These are phyloP conservation scores for Mycosarcoma mackinlayi DNA, from an alignment of 1,284 basidiomycete genomes.

Conservation along the genomic window DNA sequence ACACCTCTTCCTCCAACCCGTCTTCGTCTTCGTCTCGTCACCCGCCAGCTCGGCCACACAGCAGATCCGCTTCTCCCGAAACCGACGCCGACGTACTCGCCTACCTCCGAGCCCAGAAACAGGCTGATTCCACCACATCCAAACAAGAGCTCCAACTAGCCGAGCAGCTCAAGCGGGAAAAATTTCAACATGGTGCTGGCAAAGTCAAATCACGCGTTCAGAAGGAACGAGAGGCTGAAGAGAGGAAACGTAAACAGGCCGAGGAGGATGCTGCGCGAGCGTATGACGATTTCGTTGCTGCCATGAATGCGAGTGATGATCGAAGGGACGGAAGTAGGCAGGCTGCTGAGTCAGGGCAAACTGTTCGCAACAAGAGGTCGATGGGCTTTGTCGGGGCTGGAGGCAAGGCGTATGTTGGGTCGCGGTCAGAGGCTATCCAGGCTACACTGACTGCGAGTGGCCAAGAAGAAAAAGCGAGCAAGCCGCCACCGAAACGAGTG, in stretches of 20 bases:
- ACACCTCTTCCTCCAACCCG: neutral
- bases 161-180: conserved; percentile 38
- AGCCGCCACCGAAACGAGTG: conserved; percentile 11
- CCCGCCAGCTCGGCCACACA: neutral
- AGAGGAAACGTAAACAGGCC: conserved; percentile 50
- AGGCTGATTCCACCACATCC: conserved; percentile 4
- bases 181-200: conserved; percentile 43
- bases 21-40: neutral
- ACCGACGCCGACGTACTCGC: conserved; percentile 41
- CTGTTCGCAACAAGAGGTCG: conserved; percentile 1
- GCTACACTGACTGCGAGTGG: neutral
- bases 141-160: conserved; percentile 16
- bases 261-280: conserved; percentile 51
- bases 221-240: conserved; percentile 56
- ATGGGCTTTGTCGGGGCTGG: conserved; percentile 51
- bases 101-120: conserved; percentile 34
- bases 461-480: neutral
- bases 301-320: conserved; percentile 47
- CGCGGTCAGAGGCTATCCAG: neutral
- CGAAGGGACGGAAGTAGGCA: too few relatives aligned
- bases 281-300: conserved; percentile 58
- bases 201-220: conserved; percentile 52
- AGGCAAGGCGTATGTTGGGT: conserved; percentile 38
- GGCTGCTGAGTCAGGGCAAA: neutral
- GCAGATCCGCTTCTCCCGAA: conserved; percentile 23